Evolutionary conservation across 352 stramenopile species (phyloP).

Genomic region (Phytopythium oedochilum): DNA sequence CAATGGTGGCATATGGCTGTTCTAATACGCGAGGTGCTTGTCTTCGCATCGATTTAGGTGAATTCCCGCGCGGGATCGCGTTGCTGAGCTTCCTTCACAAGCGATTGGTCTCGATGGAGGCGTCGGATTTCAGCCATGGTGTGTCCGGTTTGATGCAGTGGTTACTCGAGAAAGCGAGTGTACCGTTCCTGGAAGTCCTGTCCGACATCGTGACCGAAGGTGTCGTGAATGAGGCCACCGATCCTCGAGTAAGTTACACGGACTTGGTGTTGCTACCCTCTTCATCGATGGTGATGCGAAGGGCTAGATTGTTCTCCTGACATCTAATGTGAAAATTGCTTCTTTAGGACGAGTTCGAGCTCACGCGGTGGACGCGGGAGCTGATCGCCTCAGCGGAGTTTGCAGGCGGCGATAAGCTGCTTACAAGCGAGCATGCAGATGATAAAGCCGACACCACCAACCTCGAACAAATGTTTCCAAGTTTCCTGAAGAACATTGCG

Average conservation of each 20-base stretch:
- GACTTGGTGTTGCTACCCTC: neutral
- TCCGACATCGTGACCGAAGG: slow-evolving; percentile 46
- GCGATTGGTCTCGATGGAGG: slow-evolving; percentile 23
- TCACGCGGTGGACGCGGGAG: neutral
- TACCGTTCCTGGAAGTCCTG: slow-evolving; percentile 44
- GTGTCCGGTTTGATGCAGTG: slow-evolving; percentile 33
- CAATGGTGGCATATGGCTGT: neutral
- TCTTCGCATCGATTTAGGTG: slow-evolving; percentile 10
- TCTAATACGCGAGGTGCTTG: slow-evolving; percentile 1
- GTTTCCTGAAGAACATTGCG: neutral
- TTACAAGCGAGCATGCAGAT: neutral
- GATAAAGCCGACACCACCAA: neutral
- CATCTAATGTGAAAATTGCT: too few relatives aligned
- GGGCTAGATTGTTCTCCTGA: too few relatives aligned
- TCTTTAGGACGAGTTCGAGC: slow-evolving; percentile 6
- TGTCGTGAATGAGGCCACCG: slow-evolving; percentile 31
- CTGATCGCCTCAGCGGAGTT: neutral
- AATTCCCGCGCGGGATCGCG: slow-evolving; percentile 46
- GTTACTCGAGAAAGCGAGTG: slow-evolving; percentile 51
- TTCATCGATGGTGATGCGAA: too few relatives aligned
- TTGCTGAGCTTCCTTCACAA: slow-evolving; percentile 46
- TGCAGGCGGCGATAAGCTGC: slow-evolving; percentile 1
- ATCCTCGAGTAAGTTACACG: slow-evolving; percentile 45
- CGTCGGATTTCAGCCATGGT: slow-evolving; percentile 27
- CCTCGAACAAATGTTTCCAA: slow-evolving; percentile 1